Percentiles rank a stretch among this genome's conserved stretches.
These are phyloP conservation scores for Ustilago bromivora DNA, from an alignment of 1,284 basidiomycete genomes.

Conservation along the genomic window DNA sequence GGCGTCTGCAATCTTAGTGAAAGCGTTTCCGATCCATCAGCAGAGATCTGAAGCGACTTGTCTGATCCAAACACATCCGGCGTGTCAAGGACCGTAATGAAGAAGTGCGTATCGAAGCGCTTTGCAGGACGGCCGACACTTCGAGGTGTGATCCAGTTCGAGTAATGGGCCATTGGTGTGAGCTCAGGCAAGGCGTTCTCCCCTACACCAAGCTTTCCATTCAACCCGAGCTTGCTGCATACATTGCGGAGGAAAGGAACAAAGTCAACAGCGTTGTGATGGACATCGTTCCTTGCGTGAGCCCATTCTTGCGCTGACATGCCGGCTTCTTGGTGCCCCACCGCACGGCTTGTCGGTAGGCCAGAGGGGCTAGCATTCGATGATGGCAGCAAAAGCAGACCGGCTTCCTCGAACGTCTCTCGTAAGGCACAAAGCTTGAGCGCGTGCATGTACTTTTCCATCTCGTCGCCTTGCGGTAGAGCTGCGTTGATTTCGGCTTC, in stretches of 20 bases:
- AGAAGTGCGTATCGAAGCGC: constrained; percentile 65
- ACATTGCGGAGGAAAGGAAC: constrained; percentile 52
- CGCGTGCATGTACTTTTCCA: constrained; percentile 46
- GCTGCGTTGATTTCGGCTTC: constrained; percentile 43
- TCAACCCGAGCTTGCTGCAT: constrained; percentile 27
- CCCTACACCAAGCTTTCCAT: constrained; percentile 7
- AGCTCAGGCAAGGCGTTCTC: constrained; percentile 29
- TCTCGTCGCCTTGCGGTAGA: constrained; percentile 2
- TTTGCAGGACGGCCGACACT: constrained; percentile 61
- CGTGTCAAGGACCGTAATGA: constrained; percentile 58
- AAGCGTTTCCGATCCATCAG: constrained; percentile 60
- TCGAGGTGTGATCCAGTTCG: constrained; percentile 64
- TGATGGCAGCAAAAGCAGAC: constrained; percentile 57
- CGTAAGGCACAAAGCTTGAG: constrained; percentile 60
- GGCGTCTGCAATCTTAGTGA: constrained; percentile 53
- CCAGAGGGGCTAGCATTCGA: constrained; percentile 14
- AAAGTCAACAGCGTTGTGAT: constrained; percentile 61
- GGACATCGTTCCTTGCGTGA: constrained; percentile 54
- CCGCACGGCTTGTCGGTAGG: constrained; percentile 52
- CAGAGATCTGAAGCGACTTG: constrained; percentile 45
- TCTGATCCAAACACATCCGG: constrained; percentile 47
- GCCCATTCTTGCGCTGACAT: constrained; percentile 57
- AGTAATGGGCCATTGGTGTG: constrained; percentile 55
- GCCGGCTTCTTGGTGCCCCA: constrained; percentile 58
- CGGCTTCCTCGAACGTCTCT: constrained; percentile 66